Conservation (phyloP, 2,329 filamentous ascomycete species). For the Trichophyton schoenleinii region DNA sequence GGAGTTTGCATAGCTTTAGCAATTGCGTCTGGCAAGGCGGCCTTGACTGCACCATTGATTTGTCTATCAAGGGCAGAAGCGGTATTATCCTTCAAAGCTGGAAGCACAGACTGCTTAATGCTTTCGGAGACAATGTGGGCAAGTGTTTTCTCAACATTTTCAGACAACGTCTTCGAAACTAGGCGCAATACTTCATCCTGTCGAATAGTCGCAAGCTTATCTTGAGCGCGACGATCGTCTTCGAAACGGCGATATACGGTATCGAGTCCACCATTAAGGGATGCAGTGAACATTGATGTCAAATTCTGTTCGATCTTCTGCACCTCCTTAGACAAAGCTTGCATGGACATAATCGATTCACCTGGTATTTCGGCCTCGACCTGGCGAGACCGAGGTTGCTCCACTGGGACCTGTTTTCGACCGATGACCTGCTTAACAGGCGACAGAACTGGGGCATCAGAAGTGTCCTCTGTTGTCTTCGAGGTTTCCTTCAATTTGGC, state of each 20-base stretch:
- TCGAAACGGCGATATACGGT: constrained; percentile 49
- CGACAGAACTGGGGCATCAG: background rate
- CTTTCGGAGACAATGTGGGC: constrained; percentile 62
- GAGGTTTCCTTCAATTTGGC: constrained; percentile 38
- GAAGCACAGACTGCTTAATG: constrained; percentile 64
- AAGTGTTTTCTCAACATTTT: constrained; percentile 64
- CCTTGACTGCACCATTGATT: constrained; percentile 60
- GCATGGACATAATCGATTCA: constrained; percentile 29
- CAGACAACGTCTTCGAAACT: constrained; percentile 55
- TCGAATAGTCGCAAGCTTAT: constrained; percentile 50
- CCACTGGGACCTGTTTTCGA: background rate
- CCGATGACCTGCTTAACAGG: background rate
- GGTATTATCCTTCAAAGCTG: constrained; percentile 56
- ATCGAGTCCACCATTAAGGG: constrained; percentile 40
- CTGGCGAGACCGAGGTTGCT: background rate
- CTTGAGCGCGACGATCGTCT: constrained; percentile 55
- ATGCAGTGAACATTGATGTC: constrained; percentile 38
- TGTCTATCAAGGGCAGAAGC: constrained; percentile 58
- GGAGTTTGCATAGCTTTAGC: constrained; percentile 58
- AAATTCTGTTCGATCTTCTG: constrained; percentile 40
- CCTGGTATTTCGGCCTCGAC: background rate
- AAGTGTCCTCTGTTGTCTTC: constrained; percentile 14
- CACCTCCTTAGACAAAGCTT: constrained; percentile 50
- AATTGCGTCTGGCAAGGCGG: constrained; percentile 54
- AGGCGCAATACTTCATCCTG: constrained; percentile 57